A percentile compares a stretch with the other conserved stretches of the same genome.
Conservation (phyloP, 345 rosid species). For the Arabis hirsuta region DNA sequence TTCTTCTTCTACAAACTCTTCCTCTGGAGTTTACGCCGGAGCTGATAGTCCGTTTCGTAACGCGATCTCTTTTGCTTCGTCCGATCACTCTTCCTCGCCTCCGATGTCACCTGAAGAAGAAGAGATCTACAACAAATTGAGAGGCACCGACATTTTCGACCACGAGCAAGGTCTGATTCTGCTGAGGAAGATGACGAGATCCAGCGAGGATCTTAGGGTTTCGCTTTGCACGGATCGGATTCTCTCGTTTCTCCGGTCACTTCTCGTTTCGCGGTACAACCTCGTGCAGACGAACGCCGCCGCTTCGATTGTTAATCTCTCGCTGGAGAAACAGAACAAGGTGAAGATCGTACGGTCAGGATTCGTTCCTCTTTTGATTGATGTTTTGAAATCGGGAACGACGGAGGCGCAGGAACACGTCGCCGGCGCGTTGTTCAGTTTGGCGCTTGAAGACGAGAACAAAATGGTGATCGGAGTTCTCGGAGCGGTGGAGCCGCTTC, state of each 20-base stretch:
- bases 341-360: slow-evolving; percentile 78
- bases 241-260: slow-evolving; percentile 57
- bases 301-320: slow-evolving; percentile 81
- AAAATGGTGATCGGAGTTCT: slow-evolving; percentile 87
- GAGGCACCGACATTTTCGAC: slow-evolving; percentile 55
- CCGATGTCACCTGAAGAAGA: slow-evolving; percentile 57
- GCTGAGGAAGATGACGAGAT: slow-evolving; percentile 66
- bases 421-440: slow-evolving; percentile 77
- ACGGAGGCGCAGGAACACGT: slow-evolving; percentile 85
- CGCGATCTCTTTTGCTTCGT: slow-evolving; percentile 40
- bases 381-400: slow-evolving; percentile 72
- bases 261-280: slow-evolving; percentile 64
- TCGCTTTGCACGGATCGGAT: slow-evolving; percentile 62
- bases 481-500: slow-evolving; percentile 81
- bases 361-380: slow-evolving; percentile 65
- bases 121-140: slow-evolving; percentile 53
- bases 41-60: slow-evolving; percentile 41
- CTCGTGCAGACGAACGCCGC: slow-evolving; percentile 74
- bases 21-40: slow-evolving; percentile 52
- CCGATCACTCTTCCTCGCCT: slow-evolving; percentile 36
- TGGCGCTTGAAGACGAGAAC: slow-evolving; percentile 81
- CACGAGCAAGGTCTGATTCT: slow-evolving; percentile 67
- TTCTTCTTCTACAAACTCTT: slow-evolving; percentile 56
- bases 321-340: slow-evolving; percentile 73
- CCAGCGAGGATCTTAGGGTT: slow-evolving; percentile 52